These are phyloP conservation scores for Cotoneaster glaucophyllus DNA, from an alignment of 306 rosid genomes.

Conservation along the genomic window DNA sequence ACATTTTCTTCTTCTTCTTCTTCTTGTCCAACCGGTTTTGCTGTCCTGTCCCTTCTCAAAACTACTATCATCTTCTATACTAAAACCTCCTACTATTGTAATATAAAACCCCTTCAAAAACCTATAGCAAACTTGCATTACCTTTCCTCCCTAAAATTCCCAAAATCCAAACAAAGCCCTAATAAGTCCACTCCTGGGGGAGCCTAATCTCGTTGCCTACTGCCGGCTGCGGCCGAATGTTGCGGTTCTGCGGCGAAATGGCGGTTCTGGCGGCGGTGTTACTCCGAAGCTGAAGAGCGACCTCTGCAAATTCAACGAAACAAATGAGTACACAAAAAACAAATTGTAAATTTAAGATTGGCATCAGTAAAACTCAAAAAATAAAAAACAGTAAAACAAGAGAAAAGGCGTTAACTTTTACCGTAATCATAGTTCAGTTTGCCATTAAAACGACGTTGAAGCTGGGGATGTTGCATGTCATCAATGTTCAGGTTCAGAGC, in stretches of 20 bases:
- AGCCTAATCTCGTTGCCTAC: conserved; percentile 49
- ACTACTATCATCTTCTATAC: background rate
- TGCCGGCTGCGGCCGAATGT: conserved; percentile 22
- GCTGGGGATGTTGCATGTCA: conserved; percentile 12
- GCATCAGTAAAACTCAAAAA: background rate
- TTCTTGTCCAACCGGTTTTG: background rate
- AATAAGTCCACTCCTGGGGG: conserved; percentile 81
- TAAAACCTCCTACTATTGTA: background rate
- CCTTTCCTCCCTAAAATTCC: background rate
- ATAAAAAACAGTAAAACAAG: background rate
- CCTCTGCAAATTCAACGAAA: conserved; percentile 11
- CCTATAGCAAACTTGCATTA: background rate
- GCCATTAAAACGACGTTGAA: conserved; percentile 27
- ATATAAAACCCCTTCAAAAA: background rate
- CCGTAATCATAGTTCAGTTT: conserved; percentile 33
- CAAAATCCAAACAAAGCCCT: background rate
- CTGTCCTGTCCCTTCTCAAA: conserved; percentile 10
- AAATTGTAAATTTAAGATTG: no score
- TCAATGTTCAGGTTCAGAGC: conserved; percentile 53
- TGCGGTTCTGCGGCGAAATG: conserved; percentile 28
- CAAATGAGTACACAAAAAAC: background rate
- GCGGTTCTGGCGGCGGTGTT: background rate
- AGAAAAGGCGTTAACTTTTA: background rate
- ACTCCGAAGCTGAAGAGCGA: conserved; percentile 6
- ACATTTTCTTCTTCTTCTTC: background rate